Conservation (phyloP, 495 filamentous ascomycete genomes). For the Neurospora tetraspora region DNA sequence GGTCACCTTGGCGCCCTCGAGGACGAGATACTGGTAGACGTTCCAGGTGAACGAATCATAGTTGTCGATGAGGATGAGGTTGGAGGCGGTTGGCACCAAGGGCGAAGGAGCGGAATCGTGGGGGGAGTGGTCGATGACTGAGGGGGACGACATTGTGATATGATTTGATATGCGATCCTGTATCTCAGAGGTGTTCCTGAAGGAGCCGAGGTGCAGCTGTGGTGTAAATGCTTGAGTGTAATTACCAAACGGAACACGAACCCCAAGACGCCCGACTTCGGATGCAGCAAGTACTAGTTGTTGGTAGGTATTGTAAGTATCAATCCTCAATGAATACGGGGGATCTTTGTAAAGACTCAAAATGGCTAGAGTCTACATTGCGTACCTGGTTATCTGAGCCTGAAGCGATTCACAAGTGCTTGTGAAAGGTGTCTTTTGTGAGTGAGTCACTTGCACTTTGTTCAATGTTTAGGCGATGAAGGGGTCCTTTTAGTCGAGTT, state of each 20-base stretch:
- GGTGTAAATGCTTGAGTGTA: background rate
- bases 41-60: constrained; percentile 99
- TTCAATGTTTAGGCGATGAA: background rate
- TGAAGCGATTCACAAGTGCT: background rate
- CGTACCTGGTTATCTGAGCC: background rate
- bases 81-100: constrained; percentile 64
- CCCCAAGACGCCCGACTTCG: background rate
- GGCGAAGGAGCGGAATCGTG: constrained; percentile 63
- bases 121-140: constrained; percentile 76
- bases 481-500: background rate
- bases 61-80: constrained; percentile 95
- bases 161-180: background rate
- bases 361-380: background rate
- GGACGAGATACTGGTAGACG: constrained; percentile 92
- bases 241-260: background rate
- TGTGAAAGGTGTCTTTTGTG: background rate
- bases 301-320: background rate
- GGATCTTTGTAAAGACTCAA: background rate
- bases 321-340: background rate
- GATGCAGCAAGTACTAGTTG: background rate
- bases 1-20: constrained; percentile 82
- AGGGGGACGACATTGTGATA: constrained; percentile 35
- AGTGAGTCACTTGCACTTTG: background rate
- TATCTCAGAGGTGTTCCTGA: background rate
- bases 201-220: background rate